Evolutionary conservation across 257 asterid species (phyloP).

Genomic region (Fraxinus pennsylvanica): DNA sequence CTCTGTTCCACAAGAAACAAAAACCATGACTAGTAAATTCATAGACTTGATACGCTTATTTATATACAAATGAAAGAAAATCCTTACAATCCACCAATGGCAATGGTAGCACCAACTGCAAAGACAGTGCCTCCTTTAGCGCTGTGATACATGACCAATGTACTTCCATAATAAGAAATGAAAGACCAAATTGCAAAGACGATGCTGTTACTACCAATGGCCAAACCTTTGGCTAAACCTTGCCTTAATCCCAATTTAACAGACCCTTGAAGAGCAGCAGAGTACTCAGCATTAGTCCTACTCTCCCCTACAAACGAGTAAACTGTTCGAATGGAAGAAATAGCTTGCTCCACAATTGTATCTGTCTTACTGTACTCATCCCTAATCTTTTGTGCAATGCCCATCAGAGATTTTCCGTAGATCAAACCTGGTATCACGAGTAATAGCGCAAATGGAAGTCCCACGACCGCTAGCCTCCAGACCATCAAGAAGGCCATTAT

Average conservation of each 20-base stretch:
- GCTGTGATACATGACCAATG: slow-evolving; percentile 79
- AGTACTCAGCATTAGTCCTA: slow-evolving; percentile 50
- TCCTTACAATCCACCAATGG: slow-evolving; percentile 88
- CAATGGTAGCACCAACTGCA: slow-evolving; percentile 80
- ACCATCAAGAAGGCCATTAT: slow-evolving; percentile 62
- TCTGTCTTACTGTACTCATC: slow-evolving; percentile 74
- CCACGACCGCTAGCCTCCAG: slow-evolving; percentile 77
- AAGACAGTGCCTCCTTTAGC: slow-evolving; percentile 82
- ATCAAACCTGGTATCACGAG: slow-evolving; percentile 83
- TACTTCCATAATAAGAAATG: slow-evolving; percentile 79
- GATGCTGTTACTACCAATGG: slow-evolving; percentile 80
- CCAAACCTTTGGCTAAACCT: slow-evolving; percentile 89
- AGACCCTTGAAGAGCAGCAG: slow-evolving; percentile 72
- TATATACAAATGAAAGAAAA: not conserved
- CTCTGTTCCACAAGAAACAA: slow-evolving; percentile 35
- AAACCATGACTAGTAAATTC: not conserved
- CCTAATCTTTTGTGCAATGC: slow-evolving; percentile 57
- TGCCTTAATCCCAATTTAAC: slow-evolving; percentile 68
- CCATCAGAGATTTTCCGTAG: slow-evolving; percentile 73
- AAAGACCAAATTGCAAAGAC: slow-evolving; percentile 85
- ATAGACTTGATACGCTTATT: not conserved
- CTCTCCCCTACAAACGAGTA: slow-evolving; percentile 84
- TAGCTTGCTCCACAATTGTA: slow-evolving; percentile 68
- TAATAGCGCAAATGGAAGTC: slow-evolving; percentile 65
- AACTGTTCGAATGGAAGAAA: slow-evolving; percentile 85